Conservation (phyloP, 1,139 yeast genomes). For the Lizanozyma gosingica region DNA sequence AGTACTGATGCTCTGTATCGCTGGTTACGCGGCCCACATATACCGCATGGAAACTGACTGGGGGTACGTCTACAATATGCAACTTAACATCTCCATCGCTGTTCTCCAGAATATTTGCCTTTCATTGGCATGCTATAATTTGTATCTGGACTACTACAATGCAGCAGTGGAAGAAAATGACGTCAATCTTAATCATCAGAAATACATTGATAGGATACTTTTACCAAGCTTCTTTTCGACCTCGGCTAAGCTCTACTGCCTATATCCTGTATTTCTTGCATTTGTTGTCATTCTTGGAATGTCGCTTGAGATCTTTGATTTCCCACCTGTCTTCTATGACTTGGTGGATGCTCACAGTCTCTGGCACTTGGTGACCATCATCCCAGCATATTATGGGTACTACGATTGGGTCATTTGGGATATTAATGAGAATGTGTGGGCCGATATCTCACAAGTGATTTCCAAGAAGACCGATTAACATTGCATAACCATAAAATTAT, state of each 20-base stretch:
- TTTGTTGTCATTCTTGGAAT: slow-evolving; percentile 55
- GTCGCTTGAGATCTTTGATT: slow-evolving; percentile 84
- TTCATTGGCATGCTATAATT: slow-evolving; percentile 21
- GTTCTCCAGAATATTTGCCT: slow-evolving; percentile 55
- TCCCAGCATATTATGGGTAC: slow-evolving; percentile 46
- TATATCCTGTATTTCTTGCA: slow-evolving; percentile 30
- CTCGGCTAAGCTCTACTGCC: slow-evolving; percentile 32
- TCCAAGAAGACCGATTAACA: slow-evolving; percentile 7
- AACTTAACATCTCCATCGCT: slow-evolving; percentile 76
- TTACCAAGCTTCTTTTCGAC: slow-evolving; percentile 26
- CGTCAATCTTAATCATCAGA: slow-evolving; percentile 15
- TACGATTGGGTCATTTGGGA: slow-evolving; percentile 44
- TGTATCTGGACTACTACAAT: slow-evolving; percentile 25
- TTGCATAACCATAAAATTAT: no score
- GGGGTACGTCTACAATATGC: slow-evolving; percentile 93
- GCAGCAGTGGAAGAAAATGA: slow-evolving; percentile 5
- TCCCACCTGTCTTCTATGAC: slow-evolving; percentile 56
- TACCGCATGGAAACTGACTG: slow-evolving; percentile 62
- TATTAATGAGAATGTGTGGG: slow-evolving; percentile 24
- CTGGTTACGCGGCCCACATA: slow-evolving; percentile 55
- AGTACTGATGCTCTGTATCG: slow-evolving; percentile 34
- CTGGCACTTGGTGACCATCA: slow-evolving; percentile 79
- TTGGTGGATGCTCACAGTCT: slow-evolving; percentile 86
- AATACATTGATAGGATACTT: slow-evolving; percentile 19
- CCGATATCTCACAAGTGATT: slow-evolving; percentile 6